Conservation (phyloP, 768 basidiomycete genomes). For the Lepiota subincarnata region DNA sequence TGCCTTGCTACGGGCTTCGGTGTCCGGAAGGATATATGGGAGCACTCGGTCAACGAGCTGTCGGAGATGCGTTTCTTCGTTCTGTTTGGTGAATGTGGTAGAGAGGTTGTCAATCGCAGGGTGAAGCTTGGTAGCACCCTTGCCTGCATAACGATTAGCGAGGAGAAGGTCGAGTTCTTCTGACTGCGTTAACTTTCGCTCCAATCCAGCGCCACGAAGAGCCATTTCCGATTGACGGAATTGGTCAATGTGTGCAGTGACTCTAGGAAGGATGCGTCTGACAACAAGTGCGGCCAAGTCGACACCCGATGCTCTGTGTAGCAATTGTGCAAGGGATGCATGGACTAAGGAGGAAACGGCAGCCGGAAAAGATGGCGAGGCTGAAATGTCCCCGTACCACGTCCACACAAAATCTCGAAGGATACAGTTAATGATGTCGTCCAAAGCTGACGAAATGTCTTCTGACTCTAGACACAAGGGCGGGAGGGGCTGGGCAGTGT, state of each 20-base stretch:
- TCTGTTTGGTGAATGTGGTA: conserved; percentile 83
- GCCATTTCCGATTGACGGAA: conserved; percentile 88
- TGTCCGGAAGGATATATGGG: conserved; percentile 69
- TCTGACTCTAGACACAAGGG: conserved; percentile 63
- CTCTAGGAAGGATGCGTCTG: conserved; percentile 79
- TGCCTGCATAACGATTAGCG: conserved; percentile 74
- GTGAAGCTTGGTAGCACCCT: conserved; percentile 66
- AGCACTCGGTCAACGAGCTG: conserved; percentile 67
- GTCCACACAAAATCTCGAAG: conserved; percentile 83
- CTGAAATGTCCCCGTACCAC: conserved; percentile 87
- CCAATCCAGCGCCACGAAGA: conserved; percentile 75
- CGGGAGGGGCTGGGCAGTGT: conserved; percentile 60
- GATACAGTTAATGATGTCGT: conserved; percentile 77
- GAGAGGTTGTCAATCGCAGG: conserved; percentile 86
- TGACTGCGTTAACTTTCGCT: conserved; percentile 80
- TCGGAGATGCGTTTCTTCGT: conserved; percentile 83
- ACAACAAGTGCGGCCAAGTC: conserved; percentile 78
- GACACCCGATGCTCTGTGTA: conserved; percentile 50
- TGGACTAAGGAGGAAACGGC: conserved; percentile 78
- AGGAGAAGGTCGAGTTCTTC: conserved; percentile 86
- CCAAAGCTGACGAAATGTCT: conserved; percentile 64
- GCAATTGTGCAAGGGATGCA: conserved; percentile 52
- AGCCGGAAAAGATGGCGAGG: conserved; percentile 83
- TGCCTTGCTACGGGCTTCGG: conserved; percentile 66
- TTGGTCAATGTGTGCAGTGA: conserved; percentile 86